Evolutionary conservation across 805 yeast genomes (phyloP).

Genomic region (Pichia eremophila): DNA sequence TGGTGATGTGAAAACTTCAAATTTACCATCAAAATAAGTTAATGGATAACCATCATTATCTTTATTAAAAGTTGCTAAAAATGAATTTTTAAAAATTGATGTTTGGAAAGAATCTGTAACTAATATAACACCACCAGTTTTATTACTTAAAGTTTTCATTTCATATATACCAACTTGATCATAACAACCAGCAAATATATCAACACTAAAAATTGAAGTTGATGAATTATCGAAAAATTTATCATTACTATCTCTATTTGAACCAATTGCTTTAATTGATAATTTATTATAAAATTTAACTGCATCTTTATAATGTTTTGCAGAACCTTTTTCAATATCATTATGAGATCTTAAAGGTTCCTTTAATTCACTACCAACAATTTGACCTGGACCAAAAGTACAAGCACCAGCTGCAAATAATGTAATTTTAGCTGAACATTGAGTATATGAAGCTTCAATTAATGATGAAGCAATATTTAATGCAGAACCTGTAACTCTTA

Average conservation of each 20-base stretch:
- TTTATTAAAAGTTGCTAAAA: conserved; percentile 75
- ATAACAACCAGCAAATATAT: conserved; percentile 89
- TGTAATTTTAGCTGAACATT: conserved; percentile 81
- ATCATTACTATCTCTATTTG: conserved; percentile 28
- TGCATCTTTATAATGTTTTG: conserved; percentile 82
- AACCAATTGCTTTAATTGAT: conserved; percentile 59
- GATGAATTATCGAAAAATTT: conserved; percentile 28
- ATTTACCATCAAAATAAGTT: conserved; percentile 83
- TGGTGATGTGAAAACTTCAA: conserved; percentile 79
- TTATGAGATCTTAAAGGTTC: conserved; percentile 97
- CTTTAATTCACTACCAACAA: conserved; percentile 82
- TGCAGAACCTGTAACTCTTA: conserved; percentile 92
- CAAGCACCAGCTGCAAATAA: conserved; percentile 93
- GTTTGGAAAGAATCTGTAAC: conserved; percentile 92
- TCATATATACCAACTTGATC: conserved; percentile 94
- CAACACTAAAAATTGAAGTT: conserved; percentile 68
- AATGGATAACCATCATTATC: conserved; percentile 80
- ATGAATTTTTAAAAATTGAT: conserved; percentile 86
- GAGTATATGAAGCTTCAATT: conserved; percentile 74
- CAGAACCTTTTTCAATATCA: conserved; percentile 86
- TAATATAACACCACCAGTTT: conserved; percentile 84
- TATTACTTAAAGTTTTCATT: conserved; percentile 77
- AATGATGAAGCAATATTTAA: conserved; percentile 73
- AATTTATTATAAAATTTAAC: conserved; percentile 68
- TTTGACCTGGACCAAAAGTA: conserved; percentile 89